Conservation (phyloP, 2,329 filamentous ascomycete species). For the Chrysoporthe puriensis region DNA sequence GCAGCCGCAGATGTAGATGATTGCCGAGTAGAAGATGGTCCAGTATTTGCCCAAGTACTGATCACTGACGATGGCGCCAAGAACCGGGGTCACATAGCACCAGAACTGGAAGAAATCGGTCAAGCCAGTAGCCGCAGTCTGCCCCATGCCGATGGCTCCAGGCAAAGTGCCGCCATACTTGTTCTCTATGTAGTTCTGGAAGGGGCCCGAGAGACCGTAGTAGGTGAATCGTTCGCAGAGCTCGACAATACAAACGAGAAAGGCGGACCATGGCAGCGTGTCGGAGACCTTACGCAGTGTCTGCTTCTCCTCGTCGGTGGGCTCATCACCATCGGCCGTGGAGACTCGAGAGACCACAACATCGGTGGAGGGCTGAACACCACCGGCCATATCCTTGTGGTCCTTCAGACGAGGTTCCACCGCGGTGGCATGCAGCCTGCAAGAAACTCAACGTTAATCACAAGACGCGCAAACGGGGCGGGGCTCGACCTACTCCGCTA, state of each 20-base stretch:
- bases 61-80: conserved; percentile 26
- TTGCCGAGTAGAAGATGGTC: conserved; percentile 27
- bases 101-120: conserved; percentile 29
- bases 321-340: conserved; percentile 25
- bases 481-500: conserved; percentile 21
- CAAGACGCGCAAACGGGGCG: background rate
- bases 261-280: conserved; percentile 29
- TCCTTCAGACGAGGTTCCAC: conserved; percentile 23
- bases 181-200: conserved; percentile 28
- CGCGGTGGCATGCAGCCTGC: conserved; percentile 22
- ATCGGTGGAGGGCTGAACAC: conserved; percentile 14
- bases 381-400: conserved; percentile 27
- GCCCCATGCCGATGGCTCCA: conserved; percentile 26
- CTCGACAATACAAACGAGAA: conserved; percentile 28
- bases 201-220: conserved; percentile 28
- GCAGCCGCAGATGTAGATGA: conserved; percentile 25
- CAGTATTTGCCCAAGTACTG: conserved; percentile 27
- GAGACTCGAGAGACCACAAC: conserved; percentile 6
- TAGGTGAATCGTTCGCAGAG: conserved; percentile 28
- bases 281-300: conserved; percentile 28
- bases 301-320: conserved; percentile 23
- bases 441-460: background rate
- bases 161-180: conserved; percentile 12
- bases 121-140: conserved; percentile 19
- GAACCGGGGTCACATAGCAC: conserved; percentile 28